Evolutionary conservation across 2,329 filamentous ascomycete species (phyloP).

Genomic region (Fusarium beomiforme): DNA sequence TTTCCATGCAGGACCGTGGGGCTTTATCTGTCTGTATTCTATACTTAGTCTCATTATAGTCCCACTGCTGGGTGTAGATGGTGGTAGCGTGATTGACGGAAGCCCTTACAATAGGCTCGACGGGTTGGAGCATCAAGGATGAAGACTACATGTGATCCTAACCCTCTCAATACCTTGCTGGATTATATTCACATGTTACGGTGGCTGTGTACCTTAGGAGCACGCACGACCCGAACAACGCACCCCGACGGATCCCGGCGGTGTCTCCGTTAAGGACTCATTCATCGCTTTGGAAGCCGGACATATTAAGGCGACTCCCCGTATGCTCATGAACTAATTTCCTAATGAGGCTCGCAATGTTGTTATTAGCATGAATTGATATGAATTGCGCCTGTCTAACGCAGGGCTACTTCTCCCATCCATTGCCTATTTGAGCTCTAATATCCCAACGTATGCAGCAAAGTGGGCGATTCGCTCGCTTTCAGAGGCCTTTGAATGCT

Average conservation of each 20-base stretch:
- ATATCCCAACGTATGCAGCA: too few relatives aligned
- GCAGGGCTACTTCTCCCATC: fast-evolving
- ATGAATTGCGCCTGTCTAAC: neutral
- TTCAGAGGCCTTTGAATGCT: too few relatives aligned
- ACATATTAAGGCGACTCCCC: too few relatives aligned
- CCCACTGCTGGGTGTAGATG: neutral
- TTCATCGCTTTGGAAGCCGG: neutral
- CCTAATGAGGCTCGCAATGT: neutral
- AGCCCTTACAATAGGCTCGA: neutral
- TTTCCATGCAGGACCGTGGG: neutral
- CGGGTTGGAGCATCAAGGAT: too few relatives aligned
- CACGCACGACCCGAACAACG: neutral
- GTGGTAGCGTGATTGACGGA: neutral
- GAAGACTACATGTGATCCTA: too few relatives aligned
- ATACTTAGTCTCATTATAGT: neutral
- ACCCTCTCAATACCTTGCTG: neutral
- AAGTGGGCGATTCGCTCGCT: neutral
- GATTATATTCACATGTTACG: neutral
- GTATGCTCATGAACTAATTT: fast-evolving
- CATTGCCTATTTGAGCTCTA: neutral
- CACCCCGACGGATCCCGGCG: neutral
- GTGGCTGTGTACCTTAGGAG: too few relatives aligned
- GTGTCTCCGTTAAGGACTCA: neutral
- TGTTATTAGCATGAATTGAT: too few relatives aligned
- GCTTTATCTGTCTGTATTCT: fast-evolving